A percentile compares a stretch with the other conserved stretches of the same genome.
Conservation (phyloP, 192 early-diverging fungal genomes). For the Umbelopsis ramanniana region DNA sequence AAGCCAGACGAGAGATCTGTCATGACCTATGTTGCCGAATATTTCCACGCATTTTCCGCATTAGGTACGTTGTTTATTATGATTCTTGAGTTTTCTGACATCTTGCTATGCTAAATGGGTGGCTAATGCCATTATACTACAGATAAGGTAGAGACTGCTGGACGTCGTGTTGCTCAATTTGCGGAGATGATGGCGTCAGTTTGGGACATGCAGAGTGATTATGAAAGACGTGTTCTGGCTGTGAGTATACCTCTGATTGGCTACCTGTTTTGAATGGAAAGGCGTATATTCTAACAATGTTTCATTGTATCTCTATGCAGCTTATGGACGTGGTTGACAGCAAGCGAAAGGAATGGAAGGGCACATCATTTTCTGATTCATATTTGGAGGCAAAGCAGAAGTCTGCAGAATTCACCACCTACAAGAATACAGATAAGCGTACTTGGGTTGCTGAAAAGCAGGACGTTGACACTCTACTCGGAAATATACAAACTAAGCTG, state of each 20-base stretch:
- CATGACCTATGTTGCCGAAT: conserved; percentile 98
- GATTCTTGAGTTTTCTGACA: neutral
- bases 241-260: conserved; percentile 32
- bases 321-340: conserved; percentile 72
- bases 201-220: conserved; percentile 95
- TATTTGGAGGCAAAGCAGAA: conserved; percentile 80
- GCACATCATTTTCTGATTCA: conserved; percentile 60
- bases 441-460: conserved; percentile 89
- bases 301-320: conserved; percentile 24
- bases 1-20: conserved; percentile 97
- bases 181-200: conserved; percentile 85
- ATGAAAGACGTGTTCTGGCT: conserved; percentile 78
- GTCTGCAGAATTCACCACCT: conserved; percentile 76
- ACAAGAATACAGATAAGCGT: conserved; percentile 85
- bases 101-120: neutral
- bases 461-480: conserved; percentile 88
- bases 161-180: conserved; percentile 91
- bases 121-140: conserved; percentile 23
- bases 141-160: conserved; percentile 87
- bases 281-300: neutral
- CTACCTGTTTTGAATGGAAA: neutral
- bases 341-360: conserved; percentile 71
- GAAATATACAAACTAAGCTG: conserved; percentile 97
- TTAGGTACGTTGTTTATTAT: conserved; percentile 50
- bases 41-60: conserved; percentile 96